Evolutionary conservation across 176 grass and related monocot genomes (phyloP).

Genomic region (bread wheat (Triticum aestivum)): IWGSC_CS_RefSeq_v2.1 NC_057799.1:591473272-591473771

Average conservation of each 20-base stretch:
- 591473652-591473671: neutral
- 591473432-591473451: neutral
- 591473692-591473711: neutral
- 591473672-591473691: conserved; percentile 4
- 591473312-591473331: neutral
- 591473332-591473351: neutral
- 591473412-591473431: neutral
- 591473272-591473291: neutral
- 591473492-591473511: neutral
- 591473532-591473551: neutral
- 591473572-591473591: neutral
- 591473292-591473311: conserved; percentile 25
- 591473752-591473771: neutral
- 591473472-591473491: neutral
- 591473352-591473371: conserved; percentile 1
- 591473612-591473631: neutral
- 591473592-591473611: conserved; percentile 11
- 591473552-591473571: neutral
- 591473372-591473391: neutral
- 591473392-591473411: neutral
- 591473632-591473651: neutral
- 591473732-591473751: neutral
- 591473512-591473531: neutral
- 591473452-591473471: neutral
- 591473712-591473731: neutral